These are phyloP conservation scores for Aspergillus ochraceus DNA, from an alignment of 2,329 filamentous ascomycete genomes.

Conservation along the genomic window DNA sequence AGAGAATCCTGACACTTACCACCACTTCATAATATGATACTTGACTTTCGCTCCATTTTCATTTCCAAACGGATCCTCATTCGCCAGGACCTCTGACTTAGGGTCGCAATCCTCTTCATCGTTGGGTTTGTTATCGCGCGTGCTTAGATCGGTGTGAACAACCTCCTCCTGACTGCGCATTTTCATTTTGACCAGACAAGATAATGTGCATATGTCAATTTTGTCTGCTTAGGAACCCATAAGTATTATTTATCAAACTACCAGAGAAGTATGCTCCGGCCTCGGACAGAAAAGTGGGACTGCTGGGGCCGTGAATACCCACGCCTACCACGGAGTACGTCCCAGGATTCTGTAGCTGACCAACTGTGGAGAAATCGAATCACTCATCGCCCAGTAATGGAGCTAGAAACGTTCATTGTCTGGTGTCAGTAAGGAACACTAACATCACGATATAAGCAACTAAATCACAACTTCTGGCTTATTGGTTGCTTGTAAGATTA, in stretches of 20 bases:
- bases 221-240: neutral
- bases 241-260: neutral
- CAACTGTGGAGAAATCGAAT: neutral
- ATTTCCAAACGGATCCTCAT: slow-evolving; percentile 39
- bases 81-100: neutral
- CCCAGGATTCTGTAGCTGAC: neutral
- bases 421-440: neutral
- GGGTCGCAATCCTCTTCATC: neutral
- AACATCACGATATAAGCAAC: neutral
- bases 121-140: neutral
- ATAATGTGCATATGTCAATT: neutral
- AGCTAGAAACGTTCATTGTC: neutral
- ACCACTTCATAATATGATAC: slow-evolving; percentile 53
- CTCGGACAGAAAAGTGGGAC: neutral
- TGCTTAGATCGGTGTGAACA: neutral
- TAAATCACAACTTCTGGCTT: too few species aligned
- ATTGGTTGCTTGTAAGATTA: too few species aligned
- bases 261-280: neutral
- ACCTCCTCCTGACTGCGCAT: neutral
- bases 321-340: neutral
- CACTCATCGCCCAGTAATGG: neutral
- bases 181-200: neutral
- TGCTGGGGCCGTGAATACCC: neutral
- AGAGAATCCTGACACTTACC: slow-evolving; percentile 19
- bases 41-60: slow-evolving; percentile 45